Evolutionary conservation across 257 asterid genomes (phyloP).

Genomic region (Jacaranda mimosifolia): DNA sequence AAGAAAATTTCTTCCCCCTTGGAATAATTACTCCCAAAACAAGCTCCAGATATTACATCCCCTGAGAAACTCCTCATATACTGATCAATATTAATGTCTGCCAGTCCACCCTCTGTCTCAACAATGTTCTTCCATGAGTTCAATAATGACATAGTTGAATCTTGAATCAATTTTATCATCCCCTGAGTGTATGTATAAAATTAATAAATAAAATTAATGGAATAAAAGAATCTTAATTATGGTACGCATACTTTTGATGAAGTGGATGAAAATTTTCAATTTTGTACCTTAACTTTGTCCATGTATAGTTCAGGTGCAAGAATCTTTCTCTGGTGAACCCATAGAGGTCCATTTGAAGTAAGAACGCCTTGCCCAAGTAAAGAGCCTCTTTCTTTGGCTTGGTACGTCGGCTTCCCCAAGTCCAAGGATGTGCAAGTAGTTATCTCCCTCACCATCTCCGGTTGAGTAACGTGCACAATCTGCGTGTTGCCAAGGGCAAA

Average conservation of each 20-base stretch:
- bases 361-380: constrained; percentile 54
- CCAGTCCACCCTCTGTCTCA: constrained; percentile 39
- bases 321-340: constrained; percentile 59
- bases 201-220: background rate
- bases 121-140: constrained; percentile 44
- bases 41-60: constrained; percentile 53
- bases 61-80: constrained; percentile 52
- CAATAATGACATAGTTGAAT: constrained; percentile 36
- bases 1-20: constrained; percentile 52
- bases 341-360: constrained; percentile 47
- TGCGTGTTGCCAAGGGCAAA: constrained; percentile 44
- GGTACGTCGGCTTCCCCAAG: constrained; percentile 57
- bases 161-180: constrained; percentile 46
- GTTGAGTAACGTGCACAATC: constrained; percentile 43
- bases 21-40: constrained; percentile 51
- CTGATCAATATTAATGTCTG: constrained; percentile 48
- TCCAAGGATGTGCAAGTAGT: constrained; percentile 55
- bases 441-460: constrained; percentile 54
- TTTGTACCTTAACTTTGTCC: constrained; percentile 59
- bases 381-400: constrained; percentile 45
- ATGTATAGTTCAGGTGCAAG: constrained; percentile 57
- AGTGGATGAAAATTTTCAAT: too few relatives aligned
- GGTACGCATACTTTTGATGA: background rate
- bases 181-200: constrained; percentile 38
- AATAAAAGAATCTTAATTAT: background rate